Conservation (phyloP, 2,329 filamentous ascomycete species). For the Reticulascus tulasneorum region DNA sequence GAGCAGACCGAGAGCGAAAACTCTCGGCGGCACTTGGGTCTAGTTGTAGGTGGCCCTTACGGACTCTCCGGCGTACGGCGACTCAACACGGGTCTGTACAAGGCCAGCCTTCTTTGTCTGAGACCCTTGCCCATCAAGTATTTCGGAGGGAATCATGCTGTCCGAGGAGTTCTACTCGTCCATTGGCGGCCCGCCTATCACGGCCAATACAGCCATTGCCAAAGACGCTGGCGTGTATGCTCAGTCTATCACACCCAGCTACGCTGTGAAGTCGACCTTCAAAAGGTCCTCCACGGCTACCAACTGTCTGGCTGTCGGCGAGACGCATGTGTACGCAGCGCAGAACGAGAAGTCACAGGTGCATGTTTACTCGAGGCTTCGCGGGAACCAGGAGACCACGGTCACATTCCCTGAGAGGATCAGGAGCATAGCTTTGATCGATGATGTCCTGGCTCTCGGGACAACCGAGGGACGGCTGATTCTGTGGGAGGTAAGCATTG, state of each 20-base stretch:
- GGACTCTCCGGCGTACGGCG: too few species aligned
- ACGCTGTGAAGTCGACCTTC: conserved; percentile 71
- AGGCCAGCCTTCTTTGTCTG: too few species aligned
- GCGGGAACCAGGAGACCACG: conserved; percentile 82
- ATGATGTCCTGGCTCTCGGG: conserved; percentile 71
- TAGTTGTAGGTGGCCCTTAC: too few species aligned
- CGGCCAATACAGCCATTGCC: conserved; percentile 59
- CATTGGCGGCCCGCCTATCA: conserved; percentile 52
- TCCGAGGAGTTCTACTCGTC: conserved; percentile 58
- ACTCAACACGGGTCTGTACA: too few species aligned
- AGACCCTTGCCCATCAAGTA: too few species aligned
- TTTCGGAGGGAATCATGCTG: too few species aligned
- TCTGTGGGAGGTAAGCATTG: conserved; percentile 75
- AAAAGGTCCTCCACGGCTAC: conserved; percentile 86
- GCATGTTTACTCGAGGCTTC: conserved; percentile 82
- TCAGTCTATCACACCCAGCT: conserved; percentile 75
- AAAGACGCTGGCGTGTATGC: conserved; percentile 86
- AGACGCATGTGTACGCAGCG: conserved; percentile 83
- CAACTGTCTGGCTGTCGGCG: conserved; percentile 75
- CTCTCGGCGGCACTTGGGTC: too few species aligned
- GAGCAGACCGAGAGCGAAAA: too few species aligned
- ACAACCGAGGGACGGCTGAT: conserved; percentile 83
- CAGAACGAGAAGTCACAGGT: conserved; percentile 89
- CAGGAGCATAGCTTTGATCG: conserved; percentile 68
- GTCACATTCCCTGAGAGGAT: conserved; percentile 87